Conservation (phyloP, 2,329 filamentous ascomycete genomes). For the Pseudohalonectria lignicola region DNA sequence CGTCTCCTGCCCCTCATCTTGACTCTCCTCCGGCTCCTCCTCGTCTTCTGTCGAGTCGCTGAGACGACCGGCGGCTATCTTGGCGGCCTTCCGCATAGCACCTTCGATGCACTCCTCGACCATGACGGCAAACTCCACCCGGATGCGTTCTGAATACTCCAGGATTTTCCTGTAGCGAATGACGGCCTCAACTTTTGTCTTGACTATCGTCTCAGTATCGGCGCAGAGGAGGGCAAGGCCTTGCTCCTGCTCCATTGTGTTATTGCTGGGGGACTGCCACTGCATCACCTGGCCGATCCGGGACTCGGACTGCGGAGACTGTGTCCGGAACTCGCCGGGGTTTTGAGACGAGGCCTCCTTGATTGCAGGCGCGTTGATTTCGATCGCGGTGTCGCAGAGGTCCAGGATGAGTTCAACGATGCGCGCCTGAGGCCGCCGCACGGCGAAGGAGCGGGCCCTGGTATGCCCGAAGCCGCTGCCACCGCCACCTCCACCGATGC, state of each 20-base stretch:
- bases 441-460: constrained; percentile 78
- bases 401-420: constrained; percentile 94
- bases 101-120: constrained; percentile 95
- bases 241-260: constrained; percentile 86
- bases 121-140: constrained; percentile 82
- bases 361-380: constrained; percentile 88
- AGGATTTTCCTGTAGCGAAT: constrained; percentile 85
- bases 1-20: constrained; percentile 29
- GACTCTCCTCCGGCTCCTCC: constrained; percentile 36
- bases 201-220: constrained; percentile 77
- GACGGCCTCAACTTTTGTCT: constrained; percentile 85
- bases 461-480: constrained; percentile 59
- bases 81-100: constrained; percentile 79
- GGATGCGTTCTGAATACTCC: constrained; percentile 91
- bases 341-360: constrained; percentile 65
- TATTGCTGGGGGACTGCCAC: constrained; percentile 90
- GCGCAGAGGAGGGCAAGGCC: constrained; percentile 78
- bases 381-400: constrained; percentile 87
- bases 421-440: constrained; percentile 77
- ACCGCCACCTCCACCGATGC: background rate
- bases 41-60: constrained; percentile 64
- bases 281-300: constrained; percentile 88
- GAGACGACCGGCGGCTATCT: constrained; percentile 73
- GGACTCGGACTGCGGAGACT: constrained; percentile 92
- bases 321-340: constrained; percentile 72